A percentile compares a stretch with the other conserved stretches of the same genome.
These are phyloP conservation scores for Plenodomus lindquistii DNA, from an alignment of 2,329 filamentous ascomycete species.

Conservation along the genomic window DNA sequence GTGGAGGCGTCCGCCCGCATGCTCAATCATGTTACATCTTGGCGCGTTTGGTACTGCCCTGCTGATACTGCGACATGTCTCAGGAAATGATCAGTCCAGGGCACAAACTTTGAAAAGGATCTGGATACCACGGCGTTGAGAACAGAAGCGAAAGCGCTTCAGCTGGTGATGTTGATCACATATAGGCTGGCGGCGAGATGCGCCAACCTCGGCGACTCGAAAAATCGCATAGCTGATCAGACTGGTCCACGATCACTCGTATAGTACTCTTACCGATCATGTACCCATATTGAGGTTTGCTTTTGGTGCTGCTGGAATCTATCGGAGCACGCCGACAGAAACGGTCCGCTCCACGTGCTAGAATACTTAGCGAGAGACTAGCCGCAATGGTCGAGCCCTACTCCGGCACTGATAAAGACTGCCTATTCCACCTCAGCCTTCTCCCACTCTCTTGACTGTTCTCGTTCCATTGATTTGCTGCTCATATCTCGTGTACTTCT, in stretches of 20 bases:
- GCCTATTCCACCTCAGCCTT: slow-evolving; percentile 1
- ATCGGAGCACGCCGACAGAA: slow-evolving; percentile 23
- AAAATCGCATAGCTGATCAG: neutral
- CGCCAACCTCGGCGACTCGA: neutral
- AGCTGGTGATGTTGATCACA: neutral
- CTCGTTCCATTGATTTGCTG: neutral
- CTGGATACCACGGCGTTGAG: slow-evolving; percentile 20
- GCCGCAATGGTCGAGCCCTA: slow-evolving; percentile 7
- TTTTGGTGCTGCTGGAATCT: slow-evolving; percentile 9
- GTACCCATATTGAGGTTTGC: neutral
- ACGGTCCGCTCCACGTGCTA: slow-evolving; percentile 21
- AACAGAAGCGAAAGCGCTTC: slow-evolving; percentile 7
- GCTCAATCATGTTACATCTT: neutral
- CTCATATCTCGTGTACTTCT: neutral
- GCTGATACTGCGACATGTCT: neutral
- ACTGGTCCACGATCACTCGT: neutral
- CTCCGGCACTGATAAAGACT: slow-evolving; percentile 21
- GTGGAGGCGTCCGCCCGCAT: neutral
- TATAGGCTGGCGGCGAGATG: slow-evolving; percentile 17
- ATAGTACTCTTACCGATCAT: neutral
- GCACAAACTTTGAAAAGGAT: slow-evolving; percentile 1
- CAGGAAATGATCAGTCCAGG: slow-evolving; percentile 23
- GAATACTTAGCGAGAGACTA: slow-evolving; percentile 20
- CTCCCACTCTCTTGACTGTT: neutral
- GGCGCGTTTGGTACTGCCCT: neutral